Conservation (phyloP, 805 yeast genomes). For the Candida chilensis region DNA sequence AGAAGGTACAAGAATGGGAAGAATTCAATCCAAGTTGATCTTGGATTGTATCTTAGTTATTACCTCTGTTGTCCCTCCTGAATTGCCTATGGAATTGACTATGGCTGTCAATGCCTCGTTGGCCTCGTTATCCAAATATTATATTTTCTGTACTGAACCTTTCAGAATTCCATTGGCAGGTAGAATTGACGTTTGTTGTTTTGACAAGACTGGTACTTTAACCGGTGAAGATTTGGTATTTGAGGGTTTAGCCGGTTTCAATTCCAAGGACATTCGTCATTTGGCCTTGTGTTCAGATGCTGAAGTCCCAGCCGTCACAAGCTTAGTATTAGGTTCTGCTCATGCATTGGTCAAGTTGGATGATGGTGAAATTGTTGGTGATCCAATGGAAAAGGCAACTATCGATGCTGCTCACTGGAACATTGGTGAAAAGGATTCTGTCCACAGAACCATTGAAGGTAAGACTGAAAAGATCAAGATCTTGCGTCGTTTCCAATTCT, state of each 20-base stretch:
- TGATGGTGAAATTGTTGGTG: slow-evolving; percentile 97
- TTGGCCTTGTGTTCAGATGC: slow-evolving; percentile 40
- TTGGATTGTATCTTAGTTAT: slow-evolving; percentile 92
- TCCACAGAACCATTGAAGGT: slow-evolving; percentile 30
- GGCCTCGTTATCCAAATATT: slow-evolving; percentile 78
- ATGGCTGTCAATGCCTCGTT: slow-evolving; percentile 95
- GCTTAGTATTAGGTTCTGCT: slow-evolving; percentile 81
- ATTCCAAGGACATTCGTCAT: slow-evolving; percentile 39
- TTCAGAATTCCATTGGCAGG: slow-evolving; percentile 98
- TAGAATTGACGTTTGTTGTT: slow-evolving; percentile 95
- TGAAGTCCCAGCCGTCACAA: slow-evolving; percentile 63
- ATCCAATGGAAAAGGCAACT: slow-evolving; percentile 98
- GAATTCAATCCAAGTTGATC: slow-evolving; percentile 87
- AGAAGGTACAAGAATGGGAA: slow-evolving; percentile 93
- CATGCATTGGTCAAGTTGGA: slow-evolving; percentile 92
- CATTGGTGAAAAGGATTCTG: slow-evolving; percentile 68
- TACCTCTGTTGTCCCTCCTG: slow-evolving; percentile 98
- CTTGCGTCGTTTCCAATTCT: slow-evolving; percentile 92
- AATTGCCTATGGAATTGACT: slow-evolving; percentile 96
- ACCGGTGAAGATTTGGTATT: slow-evolving; percentile 95
- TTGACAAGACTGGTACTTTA: slow-evolving; percentile 96
- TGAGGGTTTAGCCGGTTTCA: slow-evolving; percentile 90
- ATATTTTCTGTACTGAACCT: slow-evolving; percentile 95
- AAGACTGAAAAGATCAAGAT: slow-evolving; percentile 50
- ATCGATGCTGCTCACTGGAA: slow-evolving; percentile 81